Evolutionary conservation across 106 monocot species (phyloP).

Genomic region (Dendrobium catenatum): DNA sequence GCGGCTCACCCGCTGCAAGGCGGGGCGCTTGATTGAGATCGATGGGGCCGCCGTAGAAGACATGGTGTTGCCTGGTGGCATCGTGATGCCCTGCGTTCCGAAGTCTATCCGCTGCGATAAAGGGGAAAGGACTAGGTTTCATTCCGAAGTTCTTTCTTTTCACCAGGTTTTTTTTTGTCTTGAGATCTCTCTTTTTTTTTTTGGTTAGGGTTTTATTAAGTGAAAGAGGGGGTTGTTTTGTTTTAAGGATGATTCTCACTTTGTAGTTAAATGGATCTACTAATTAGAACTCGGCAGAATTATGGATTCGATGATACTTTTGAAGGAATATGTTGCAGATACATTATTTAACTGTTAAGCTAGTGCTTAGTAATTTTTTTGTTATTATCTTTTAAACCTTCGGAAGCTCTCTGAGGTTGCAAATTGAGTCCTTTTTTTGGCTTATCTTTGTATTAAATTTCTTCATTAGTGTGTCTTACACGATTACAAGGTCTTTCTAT

Average conservation of each 20-base stretch:
- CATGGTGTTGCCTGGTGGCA: conserved; percentile 57
- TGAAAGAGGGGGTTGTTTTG: too few relatives aligned
- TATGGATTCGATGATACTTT: not conserved
- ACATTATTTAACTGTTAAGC: not conserved
- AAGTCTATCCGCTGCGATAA: conserved; percentile 52
- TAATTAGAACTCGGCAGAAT: not conserved
- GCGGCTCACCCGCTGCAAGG: conserved; percentile 26
- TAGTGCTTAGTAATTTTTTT: not conserved
- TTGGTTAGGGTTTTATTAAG: not conserved
- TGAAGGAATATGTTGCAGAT: not conserved
- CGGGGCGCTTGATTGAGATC: conserved; percentile 45
- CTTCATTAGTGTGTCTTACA: too few relatives aligned
- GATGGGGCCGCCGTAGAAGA: conserved; percentile 20
- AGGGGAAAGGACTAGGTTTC: conserved; percentile 71
- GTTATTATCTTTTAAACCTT: too few relatives aligned
- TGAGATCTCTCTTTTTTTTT: not conserved
- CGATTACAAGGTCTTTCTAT: too few relatives aligned
- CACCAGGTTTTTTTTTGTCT: conserved; percentile 33
- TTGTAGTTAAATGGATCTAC: not conserved
- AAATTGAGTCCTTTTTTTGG: too few relatives aligned
- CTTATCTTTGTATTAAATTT: too few relatives aligned
- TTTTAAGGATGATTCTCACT: not conserved
- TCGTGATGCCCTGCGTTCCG: conserved; percentile 36
- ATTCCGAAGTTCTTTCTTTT: conserved; percentile 65
- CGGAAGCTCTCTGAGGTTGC: too few relatives aligned